Evolutionary conservation across 2,329 filamentous ascomycete species (phyloP), one percentile per base, ranked within the genome.

Genomic region (Elsinoe arachidis): DNA sequence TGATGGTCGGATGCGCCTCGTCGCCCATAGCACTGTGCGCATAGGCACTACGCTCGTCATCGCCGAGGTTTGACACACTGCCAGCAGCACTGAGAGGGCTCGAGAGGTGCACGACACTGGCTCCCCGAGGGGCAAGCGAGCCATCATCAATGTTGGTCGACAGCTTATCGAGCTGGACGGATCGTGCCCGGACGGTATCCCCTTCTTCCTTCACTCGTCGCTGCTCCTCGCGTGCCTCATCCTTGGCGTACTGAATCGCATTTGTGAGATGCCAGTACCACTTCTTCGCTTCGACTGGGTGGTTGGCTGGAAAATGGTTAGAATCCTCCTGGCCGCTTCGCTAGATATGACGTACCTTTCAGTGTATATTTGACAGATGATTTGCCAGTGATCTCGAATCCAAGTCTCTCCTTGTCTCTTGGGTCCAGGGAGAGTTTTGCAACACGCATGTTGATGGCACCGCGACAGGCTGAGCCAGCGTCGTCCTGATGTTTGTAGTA

Each of bases 251-350:
- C 69, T 97, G 93, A 52, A 99, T 99, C 5, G 93, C 92, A 70
- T 99, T 99, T 74, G 99, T 99, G 61, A 99, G 77, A 0, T 93
- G 89, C 93, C 93, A 99, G 72, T 95, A 99, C 93, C 93, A 99
- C 57, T 93, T 83, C 73, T 99, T 99, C 5, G 93, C 92, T 72
- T 99, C 93, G 26, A 97, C 92, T 68, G 96, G 88, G 72, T 99
- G 93, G 67, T 99, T 99, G 0, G 93, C 93, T 46, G 17, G 3
- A 11, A 30, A 2, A 30, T 30, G 26, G 7, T 30, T 9, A 30
- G 26, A 30, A 30, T 30, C 4, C 26, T 9, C 26, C 7, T 30
- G 3, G 7, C 26, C 26, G 26, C 26, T 30, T 30, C 26, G 7
- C 7, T 30, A 19, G 14, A 46, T 26, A 12, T 46, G 19, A 46